A percentile compares a stretch with the other conserved stretches of the same genome.
phyloP scores from a whole-genome alignment of 2,329 filamentous ascomycete genomes.

The Penicillium sp. region DNA sequence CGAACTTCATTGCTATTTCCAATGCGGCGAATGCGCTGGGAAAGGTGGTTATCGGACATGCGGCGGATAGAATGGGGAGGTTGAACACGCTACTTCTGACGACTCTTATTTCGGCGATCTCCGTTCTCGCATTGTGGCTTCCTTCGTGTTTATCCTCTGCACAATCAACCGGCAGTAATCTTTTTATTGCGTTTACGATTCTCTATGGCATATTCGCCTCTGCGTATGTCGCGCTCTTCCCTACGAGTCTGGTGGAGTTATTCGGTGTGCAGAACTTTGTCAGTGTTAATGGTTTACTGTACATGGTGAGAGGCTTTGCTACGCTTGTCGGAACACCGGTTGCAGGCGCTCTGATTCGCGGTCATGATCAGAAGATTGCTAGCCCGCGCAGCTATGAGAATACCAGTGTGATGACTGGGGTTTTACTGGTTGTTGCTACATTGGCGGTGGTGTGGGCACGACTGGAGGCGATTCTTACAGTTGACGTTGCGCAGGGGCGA shows the following conservation, averaged over 20 bases:
- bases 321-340: constrained; percentile 40
- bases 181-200: constrained; percentile 33
- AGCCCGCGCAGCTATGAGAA: constrained; percentile 22
- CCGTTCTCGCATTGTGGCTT: constrained; percentile 28
- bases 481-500: constrained; percentile 9
- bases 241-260: constrained; percentile 39
- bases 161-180: constrained; percentile 13
- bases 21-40: constrained; percentile 42
- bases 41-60: constrained; percentile 38
- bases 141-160: constrained; percentile 18
- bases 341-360: constrained; percentile 29
- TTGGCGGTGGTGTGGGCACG: constrained; percentile 28
- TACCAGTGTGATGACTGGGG: constrained; percentile 26
- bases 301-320: constrained; percentile 40
- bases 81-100: constrained; percentile 39
- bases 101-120: constrained; percentile 28
- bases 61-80: constrained; percentile 39
- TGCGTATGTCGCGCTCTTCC: constrained; percentile 41
- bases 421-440: constrained; percentile 23
- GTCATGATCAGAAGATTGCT: constrained; percentile 6
- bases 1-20: constrained; percentile 41
- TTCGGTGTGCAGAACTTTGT: constrained; percentile 41
- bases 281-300: constrained; percentile 40
- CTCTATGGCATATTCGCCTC: constrained; percentile 39
- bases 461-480: constrained; percentile 21